Percentiles rank a stretch among this genome's conserved stretches.
These are phyloP conservation scores for Rhododendron molle DNA, from an alignment of 148 eudicot species.

Conservation along the genomic window DNA sequence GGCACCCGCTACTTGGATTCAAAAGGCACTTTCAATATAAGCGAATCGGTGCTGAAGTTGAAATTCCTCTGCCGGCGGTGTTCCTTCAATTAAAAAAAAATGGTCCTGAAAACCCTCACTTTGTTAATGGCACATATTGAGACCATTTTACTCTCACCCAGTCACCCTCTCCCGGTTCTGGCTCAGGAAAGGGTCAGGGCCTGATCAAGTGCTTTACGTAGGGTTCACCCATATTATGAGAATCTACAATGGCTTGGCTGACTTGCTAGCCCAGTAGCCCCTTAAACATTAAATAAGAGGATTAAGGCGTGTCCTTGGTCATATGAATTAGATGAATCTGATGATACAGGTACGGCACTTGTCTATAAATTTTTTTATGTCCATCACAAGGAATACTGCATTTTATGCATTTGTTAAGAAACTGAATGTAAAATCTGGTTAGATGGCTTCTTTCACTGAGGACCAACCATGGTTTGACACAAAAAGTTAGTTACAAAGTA, in stretches of 20 bases:
- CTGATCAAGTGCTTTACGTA: neutral
- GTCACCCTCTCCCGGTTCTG: neutral
- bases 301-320: neutral
- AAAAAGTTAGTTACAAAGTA: neutral
- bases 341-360: neutral
- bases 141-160: neutral
- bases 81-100: neutral
- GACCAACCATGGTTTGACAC: neutral
- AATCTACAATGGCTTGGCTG: neutral
- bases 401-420: neutral
- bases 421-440: neutral
- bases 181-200: neutral
- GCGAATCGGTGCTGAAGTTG: neutral
- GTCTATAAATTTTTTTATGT: neutral
- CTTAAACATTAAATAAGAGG: neutral
- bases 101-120: neutral
- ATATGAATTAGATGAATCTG: neutral
- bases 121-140: neutral
- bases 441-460: neutral
- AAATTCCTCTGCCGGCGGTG: neutral
- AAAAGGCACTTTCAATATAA: neutral
- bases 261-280: neutral
- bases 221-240: neutral
- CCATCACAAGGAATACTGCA: neutral
- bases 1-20: neutral